These are phyloP conservation scores for Filobasidium uniguttulatum DNA, from an alignment of 1,284 basidiomycete genomes.

Conservation along the genomic window DNA sequence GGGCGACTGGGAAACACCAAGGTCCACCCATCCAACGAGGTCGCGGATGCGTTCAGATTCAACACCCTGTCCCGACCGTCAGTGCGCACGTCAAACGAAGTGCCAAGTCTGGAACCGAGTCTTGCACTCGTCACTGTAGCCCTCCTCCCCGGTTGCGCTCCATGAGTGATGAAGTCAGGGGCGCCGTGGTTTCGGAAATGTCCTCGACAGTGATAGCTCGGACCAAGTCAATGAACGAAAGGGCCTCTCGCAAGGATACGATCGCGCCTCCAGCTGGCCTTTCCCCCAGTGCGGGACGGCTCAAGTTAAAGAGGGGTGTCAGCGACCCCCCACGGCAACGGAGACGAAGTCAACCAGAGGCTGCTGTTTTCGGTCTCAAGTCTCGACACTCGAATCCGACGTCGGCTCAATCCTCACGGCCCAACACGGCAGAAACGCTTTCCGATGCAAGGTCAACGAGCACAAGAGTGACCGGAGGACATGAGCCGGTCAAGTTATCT, in stretches of 20 bases:
- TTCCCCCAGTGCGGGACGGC: constrained; percentile 8
- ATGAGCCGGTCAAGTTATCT: constrained; percentile 1
- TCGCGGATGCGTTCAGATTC: constrained; percentile 9
- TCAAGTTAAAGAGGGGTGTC: constrained; percentile 5
- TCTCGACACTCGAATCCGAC: no score
- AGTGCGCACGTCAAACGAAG: not conserved
- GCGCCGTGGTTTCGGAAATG: not conserved
- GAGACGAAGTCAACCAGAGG: not conserved
- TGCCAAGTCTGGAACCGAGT: not conserved
- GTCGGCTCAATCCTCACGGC: no score
- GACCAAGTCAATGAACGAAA: not conserved
- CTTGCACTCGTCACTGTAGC: constrained; percentile 10
- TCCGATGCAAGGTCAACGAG: no score
- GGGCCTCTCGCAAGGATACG: no score
- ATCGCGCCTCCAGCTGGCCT: constrained; percentile 3
- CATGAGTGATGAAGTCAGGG: not conserved
- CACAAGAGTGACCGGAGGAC: no score
- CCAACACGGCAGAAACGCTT: no score
- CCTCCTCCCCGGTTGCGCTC: constrained; percentile 11
- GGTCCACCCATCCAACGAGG: constrained; percentile 5
- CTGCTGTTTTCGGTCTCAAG: no score
- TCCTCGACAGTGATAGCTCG: not conserved
- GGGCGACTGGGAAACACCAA: not conserved
- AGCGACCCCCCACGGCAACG: constrained; percentile 5
- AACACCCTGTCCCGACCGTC: constrained; percentile 2